These are phyloP conservation scores for Elongisporangium undulatum DNA, from an alignment of 352 stramenopile species.

Conservation along the genomic window DNA sequence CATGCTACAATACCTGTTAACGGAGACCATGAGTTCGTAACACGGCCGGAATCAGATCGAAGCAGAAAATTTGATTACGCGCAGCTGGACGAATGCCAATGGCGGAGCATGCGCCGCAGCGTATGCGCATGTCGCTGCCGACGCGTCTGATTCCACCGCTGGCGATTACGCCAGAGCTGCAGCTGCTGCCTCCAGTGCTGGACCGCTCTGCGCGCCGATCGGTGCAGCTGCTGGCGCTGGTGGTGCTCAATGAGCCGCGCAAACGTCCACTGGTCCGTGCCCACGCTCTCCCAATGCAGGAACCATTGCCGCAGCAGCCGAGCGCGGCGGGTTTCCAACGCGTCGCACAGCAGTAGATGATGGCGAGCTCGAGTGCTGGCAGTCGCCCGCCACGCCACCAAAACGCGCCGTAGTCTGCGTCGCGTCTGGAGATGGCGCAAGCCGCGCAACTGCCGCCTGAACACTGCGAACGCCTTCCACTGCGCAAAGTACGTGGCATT, in stretches of 20 bases:
- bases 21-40: background rate
- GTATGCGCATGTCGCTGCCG: background rate
- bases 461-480: conserved; percentile 16
- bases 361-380: background rate
- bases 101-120: background rate
- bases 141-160: conserved; percentile 3
- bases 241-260: conserved; percentile 26
- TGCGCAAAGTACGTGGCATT: conserved; percentile 18
- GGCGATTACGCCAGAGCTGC: conserved; percentile 9
- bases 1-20: background rate
- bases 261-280: conserved; percentile 35
- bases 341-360: conserved; percentile 8
- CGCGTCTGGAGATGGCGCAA: conserved; percentile 6
- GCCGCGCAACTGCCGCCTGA: conserved; percentile 16
- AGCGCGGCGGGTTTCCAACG: conserved; percentile 4
- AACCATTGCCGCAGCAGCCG: conserved; percentile 15
- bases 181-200: conserved; percentile 15
- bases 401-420: conserved; percentile 8
- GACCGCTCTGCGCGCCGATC: conserved; percentile 5
- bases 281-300: conserved; percentile 47
- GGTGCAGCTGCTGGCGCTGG: conserved; percentile 8
- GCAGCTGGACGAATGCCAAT: background rate
- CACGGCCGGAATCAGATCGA: background rate
- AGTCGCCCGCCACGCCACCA: conserved; percentile 18
- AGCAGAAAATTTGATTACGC: background rate